Base-by-base conservation (phyloP, 2,329 filamentous ascomycete genomes). In the Verticillium klebahnii region DNA sequence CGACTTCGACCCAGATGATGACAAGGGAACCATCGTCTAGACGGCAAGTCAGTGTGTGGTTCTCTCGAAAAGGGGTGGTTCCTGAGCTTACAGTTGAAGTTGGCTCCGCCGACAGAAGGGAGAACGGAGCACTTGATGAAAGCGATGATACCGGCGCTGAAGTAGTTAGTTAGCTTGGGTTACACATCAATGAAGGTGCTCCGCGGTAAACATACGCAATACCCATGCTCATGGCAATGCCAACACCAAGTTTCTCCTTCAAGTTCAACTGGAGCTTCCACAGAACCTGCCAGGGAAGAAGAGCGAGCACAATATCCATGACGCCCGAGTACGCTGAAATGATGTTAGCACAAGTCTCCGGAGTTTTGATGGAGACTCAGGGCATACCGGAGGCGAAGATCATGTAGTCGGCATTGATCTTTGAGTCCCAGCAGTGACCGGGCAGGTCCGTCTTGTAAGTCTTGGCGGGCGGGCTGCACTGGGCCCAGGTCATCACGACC, bases 201-300 rank as follows among this genome's bases (percentile, higher is more conserved):
- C 29, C 5, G 5, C 12, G 25, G 45, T 5, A 11, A 9, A 19
- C 73, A 66, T 67, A 77, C 75, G 79, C 75, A 2, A 79, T 61
- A 1, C 77, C 77, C 68, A 79, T 74, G 64, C 75, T 77, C 78
- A 80, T 79, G 11, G 77, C 77, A 1, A 76, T 64, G 9, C 73
- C 65, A 0, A 77, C 75, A 3, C 77, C 76, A 17, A 77, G 63
- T 59, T 78, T 78, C 57, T 79, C 77, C 63, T 73, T 75, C 31
- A 66, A 67, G 61, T 70, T 75, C 73, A 79, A 78, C 8, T 71
- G 71, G 14, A 77, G 66, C 1, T 68, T 69, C 75, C 74, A 76
- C 45, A 80, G 73, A 8, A 80, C 72, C 25, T 69, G 73, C 77
- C 74, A 78, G 0, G 77, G 78, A 2, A 80, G 62, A 1, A 77